Evolutionary conservation across 2,329 filamentous ascomycete species (phyloP), one percentile per base, ranked within the genome.

Genomic region (Domatiomyces catenatus): DNA sequence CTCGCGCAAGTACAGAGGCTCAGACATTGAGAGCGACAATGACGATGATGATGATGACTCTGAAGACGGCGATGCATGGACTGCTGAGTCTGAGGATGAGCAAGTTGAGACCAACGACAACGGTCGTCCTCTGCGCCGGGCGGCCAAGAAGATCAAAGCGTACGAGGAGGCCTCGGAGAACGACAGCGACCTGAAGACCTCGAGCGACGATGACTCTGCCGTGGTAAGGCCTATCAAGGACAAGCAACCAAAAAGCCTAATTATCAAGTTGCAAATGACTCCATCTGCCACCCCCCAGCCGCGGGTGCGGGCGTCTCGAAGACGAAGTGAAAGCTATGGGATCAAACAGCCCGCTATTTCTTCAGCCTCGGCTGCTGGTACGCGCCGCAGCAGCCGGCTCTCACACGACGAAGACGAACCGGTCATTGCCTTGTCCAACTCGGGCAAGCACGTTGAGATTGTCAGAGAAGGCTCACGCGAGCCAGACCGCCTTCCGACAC

Each of bases 361-460:
- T 51, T 61, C 50, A 52, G 59, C 48, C 52, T 54, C 58, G 68
- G 52, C 56, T 60, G 50, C 15, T 45, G 50, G 18, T 32, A 59
- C 47, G 15, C 60, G 79, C 55, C 71, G 77, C 54, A 79, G 73
- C 55, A 79, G 75, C 60, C 77, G 79, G 45, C 69, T 77, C 17
- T 78, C 73, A 20, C 75, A 77, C 54, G 75, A 77, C 55, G 67
- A 74, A 3, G 71, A 75, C 22, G 72, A 75, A 36, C 71, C 75
- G 32, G 71, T 81, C 12, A 66, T 79, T 45, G 75, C 74, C 15
- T 65, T 81, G 44, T 75, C 77, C 2, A 74, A 76, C 55, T 80
- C 77, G 6, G 78, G 78, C 17, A 73, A 69, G 52, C 76, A 81
- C 61, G 70, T 72, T 52, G 64, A 75, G 49, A 68, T 76, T 3